These are phyloP conservation scores for Trichoderma oligosporum DNA, from an alignment of 2,329 filamentous ascomycete species.

Conservation along the genomic window DNA sequence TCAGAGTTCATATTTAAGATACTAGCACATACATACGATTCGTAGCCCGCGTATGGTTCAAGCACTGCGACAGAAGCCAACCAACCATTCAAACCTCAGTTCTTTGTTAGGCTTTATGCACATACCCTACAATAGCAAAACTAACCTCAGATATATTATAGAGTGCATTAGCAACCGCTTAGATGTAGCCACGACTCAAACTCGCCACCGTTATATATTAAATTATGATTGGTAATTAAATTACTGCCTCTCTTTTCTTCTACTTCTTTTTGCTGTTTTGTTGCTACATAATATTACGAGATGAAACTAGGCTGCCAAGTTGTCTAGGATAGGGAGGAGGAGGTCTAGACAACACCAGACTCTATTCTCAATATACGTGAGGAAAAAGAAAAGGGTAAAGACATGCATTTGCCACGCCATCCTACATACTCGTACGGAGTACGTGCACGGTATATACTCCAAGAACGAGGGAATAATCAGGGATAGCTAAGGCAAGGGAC, in stretches of 20 bases:
- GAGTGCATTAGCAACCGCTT: slow-evolving; percentile 2
- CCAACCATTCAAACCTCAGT: too few species aligned
- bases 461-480: neutral
- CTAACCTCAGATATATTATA: neutral
- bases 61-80: too few species aligned
- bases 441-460: too few species aligned
- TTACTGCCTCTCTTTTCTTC: neutral
- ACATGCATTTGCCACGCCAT: slow-evolving; percentile 12
- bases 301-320: too few species aligned
- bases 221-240: neutral
- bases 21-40: neutral
- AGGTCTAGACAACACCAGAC: slow-evolving; percentile 7
- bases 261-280: too few species aligned
- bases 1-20: too few species aligned
- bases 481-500: slow-evolving; percentile 1
- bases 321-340: too few species aligned
- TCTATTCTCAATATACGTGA: neutral
- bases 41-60: too few species aligned
- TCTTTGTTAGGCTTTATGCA: neutral
- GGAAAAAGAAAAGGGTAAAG: neutral
- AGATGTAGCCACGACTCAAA: neutral
- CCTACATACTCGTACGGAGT: neutral
- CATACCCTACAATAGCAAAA: neutral
- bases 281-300: too few species aligned
- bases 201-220: slow-evolving; percentile 1